These are phyloP conservation scores for Cephaloascus albidus DNA, from an alignment of 805 yeast genomes.

Conservation along the genomic window DNA sequence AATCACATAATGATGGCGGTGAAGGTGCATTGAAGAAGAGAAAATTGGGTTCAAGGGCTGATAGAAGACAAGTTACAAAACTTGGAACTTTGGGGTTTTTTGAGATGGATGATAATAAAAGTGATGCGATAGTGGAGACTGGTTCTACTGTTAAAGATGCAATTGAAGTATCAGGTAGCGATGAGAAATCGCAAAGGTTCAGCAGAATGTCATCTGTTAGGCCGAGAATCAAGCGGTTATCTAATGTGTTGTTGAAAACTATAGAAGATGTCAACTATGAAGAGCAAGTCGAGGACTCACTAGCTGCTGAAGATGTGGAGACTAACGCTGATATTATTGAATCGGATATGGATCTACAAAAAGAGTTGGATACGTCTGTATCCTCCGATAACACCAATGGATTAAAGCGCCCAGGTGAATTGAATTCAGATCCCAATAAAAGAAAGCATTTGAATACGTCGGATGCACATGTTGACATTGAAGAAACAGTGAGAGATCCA, in stretches of 20 bases:
- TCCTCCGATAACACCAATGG: neutral
- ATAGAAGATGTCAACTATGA: neutral
- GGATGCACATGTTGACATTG: too few species aligned
- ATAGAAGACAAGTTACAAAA: neutral
- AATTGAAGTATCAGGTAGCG: neutral
- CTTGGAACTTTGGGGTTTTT: neutral
- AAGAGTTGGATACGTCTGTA: neutral
- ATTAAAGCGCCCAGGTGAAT: neutral
- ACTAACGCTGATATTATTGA: neutral
- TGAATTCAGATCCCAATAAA: neutral
- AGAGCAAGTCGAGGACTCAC: neutral
- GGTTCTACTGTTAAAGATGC: neutral
- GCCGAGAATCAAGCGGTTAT: neutral
- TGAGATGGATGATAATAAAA: constrained; percentile 2
- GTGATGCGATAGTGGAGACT: neutral
- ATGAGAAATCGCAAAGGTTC: too few species aligned
- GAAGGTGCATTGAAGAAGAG: neutral
- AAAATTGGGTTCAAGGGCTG: neutral
- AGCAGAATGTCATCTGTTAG: neutral
- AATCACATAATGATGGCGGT: neutral
- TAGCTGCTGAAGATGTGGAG: neutral
- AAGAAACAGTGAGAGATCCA: neutral
- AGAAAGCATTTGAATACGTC: neutral
- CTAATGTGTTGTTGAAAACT: neutral
- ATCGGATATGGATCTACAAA: too few species aligned